phyloP scores from a whole-genome alignment of 176 grass and related monocot species.

The Cenchrus purpureus region DNA sequence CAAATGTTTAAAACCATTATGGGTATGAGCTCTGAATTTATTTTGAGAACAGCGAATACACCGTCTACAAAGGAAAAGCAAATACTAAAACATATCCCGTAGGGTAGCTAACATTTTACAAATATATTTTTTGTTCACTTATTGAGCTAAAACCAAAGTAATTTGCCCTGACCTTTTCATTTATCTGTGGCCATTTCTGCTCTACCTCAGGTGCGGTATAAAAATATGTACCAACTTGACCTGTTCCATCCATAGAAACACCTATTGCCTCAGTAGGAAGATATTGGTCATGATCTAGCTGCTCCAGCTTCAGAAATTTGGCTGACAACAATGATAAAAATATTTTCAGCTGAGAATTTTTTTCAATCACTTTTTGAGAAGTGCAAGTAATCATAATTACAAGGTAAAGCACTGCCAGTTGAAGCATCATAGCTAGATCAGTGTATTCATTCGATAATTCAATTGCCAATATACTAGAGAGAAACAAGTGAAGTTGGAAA shows the following conservation, averaged over 20 bases:
- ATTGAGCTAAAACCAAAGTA: constrained; percentile 4
- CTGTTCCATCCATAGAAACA: constrained; percentile 86
- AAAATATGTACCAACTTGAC: constrained; percentile 96
- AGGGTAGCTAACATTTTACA: not conserved
- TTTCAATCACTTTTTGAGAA: constrained; percentile 14
- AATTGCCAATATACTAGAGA: constrained; percentile 9
- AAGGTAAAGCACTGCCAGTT: constrained; percentile 1
- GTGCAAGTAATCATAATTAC: not conserved
- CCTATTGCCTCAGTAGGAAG: constrained; percentile 81
- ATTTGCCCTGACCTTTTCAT: constrained; percentile 77
- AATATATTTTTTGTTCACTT: constrained; percentile 12
- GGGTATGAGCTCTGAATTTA: not conserved
- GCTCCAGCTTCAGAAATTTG: constrained; percentile 95
- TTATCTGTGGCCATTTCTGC: constrained; percentile 94
- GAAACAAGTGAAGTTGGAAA: constrained; percentile 4
- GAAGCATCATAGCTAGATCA: not conserved
- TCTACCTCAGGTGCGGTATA: constrained; percentile 97
- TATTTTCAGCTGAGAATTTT: constrained; percentile 35
- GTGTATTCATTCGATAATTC: constrained; percentile 6
- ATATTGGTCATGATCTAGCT: constrained; percentile 87
- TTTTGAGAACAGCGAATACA: constrained; percentile 4
- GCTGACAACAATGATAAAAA: constrained; percentile 58
- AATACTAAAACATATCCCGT: not conserved
- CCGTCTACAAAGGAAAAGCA: not conserved
- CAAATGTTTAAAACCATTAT: not conserved